Conservation (phyloP, 2,329 filamentous ascomycete genomes). For the Talaromyces sp. region DNA sequence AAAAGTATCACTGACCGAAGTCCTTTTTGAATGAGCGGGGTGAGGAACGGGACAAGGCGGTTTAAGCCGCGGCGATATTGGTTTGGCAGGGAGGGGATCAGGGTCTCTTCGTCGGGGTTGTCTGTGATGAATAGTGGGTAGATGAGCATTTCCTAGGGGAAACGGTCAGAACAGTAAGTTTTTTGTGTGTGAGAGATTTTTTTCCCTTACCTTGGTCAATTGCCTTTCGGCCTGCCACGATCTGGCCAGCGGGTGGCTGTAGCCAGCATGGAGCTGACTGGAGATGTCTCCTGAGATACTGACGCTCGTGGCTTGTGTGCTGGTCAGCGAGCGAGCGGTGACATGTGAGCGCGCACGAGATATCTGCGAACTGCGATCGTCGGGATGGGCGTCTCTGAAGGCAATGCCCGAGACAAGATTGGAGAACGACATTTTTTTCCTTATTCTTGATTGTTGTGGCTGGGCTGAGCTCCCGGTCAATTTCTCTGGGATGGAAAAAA, state of each 20-base stretch:
- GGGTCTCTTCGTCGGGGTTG: slow-evolving; percentile 82
- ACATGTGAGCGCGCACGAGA: slow-evolving; percentile 35
- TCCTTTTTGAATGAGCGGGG: slow-evolving; percentile 82
- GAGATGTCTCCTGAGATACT: slow-evolving; percentile 63
- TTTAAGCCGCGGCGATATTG: slow-evolving; percentile 86
- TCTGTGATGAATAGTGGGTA: slow-evolving; percentile 97
- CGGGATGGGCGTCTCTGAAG: slow-evolving; percentile 36
- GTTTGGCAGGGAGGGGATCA: slow-evolving; percentile 85
- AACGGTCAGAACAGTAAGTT: not conserved
- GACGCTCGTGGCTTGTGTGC: slow-evolving; percentile 46
- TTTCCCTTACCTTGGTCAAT: slow-evolving; percentile 65
- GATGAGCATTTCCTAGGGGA: slow-evolving; percentile 84
- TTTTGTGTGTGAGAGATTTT: not conserved
- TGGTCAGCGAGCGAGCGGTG: slow-evolving; percentile 40
- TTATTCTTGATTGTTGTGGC: not conserved
- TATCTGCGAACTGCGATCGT: slow-evolving; percentile 39
- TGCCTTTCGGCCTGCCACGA: slow-evolving; percentile 81
- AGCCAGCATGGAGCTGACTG: slow-evolving; percentile 77
- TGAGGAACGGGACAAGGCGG: slow-evolving; percentile 75
- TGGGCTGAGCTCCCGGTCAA: not conserved
- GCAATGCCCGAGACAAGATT: slow-evolving; percentile 46
- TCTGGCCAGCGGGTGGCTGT: slow-evolving; percentile 71
- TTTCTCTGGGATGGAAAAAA: not conserved
- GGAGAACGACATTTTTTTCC: slow-evolving; percentile 40
- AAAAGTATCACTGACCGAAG: slow-evolving; percentile 92